Evolutionary conservation across 805 yeast genomes (phyloP).

Genomic region (Schwanniomyces sp.): DNA sequence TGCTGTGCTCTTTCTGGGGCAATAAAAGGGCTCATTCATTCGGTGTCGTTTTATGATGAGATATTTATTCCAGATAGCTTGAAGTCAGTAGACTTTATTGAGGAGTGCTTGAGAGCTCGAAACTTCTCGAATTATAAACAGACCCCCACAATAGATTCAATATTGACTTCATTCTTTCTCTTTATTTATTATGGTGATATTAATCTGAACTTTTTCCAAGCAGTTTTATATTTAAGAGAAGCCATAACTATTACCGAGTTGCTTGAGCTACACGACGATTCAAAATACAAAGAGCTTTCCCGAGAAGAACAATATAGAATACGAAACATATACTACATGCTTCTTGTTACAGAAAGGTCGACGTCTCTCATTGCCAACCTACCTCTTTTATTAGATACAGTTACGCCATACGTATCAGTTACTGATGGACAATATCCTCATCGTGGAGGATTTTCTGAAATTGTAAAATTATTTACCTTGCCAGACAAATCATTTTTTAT

Average conservation of each 20-base stretch:
- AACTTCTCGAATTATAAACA: slow-evolving; percentile 24
- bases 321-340: slow-evolving; percentile 35
- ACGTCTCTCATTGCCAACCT: slow-evolving; percentile 38
- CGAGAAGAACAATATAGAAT: slow-evolving; percentile 35
- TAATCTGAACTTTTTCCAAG: slow-evolving; percentile 24
- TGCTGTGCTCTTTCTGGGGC: slow-evolving; percentile 39
- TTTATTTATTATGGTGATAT: slow-evolving; percentile 33
- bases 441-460: slow-evolving; percentile 34
- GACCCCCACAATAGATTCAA: slow-evolving; percentile 24
- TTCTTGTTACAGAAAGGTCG: slow-evolving; percentile 39
- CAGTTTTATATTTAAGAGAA: slow-evolving; percentile 35
- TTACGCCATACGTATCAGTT: slow-evolving; percentile 32
- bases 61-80: slow-evolving; percentile 1
- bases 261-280: slow-evolving; percentile 31
- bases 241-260: slow-evolving; percentile 38
- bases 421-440: slow-evolving; percentile 33
- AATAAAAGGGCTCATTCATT: slow-evolving; percentile 23
- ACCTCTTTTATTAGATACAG: slow-evolving; percentile 36
- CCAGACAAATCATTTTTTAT: slow-evolving; percentile 40
- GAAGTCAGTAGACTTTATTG: slow-evolving; percentile 16
- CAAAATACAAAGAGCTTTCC: slow-evolving; percentile 22
- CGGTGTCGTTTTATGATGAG: slow-evolving; percentile 11
- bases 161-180: slow-evolving; percentile 35
- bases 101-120: slow-evolving; percentile 27
- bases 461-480: slow-evolving; percentile 35